Evolutionary conservation across 2,329 filamentous ascomycete species (phyloP).

Genomic region (Aspergillus sp.): DNA sequence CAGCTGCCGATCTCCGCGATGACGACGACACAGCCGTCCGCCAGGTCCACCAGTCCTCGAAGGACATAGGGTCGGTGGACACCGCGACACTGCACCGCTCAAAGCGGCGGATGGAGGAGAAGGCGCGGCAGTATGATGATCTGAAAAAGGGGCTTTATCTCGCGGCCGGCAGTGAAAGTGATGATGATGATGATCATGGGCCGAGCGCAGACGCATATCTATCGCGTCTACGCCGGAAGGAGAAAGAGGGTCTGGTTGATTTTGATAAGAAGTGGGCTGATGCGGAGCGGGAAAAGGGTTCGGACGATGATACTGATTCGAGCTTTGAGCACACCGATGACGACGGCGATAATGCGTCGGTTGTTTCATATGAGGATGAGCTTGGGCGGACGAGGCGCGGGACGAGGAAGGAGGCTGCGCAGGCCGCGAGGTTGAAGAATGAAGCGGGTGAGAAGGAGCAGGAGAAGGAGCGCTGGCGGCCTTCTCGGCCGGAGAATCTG

Average conservation of each 20-base stretch:
- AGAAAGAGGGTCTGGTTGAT: conserved; percentile 67
- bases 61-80: conserved; percentile 63
- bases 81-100: conserved; percentile 62
- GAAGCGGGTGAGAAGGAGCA: background rate
- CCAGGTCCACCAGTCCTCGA: conserved; percentile 60
- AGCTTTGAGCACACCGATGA: conserved; percentile 39
- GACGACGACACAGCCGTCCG: conserved; percentile 57
- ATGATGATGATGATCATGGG: conserved; percentile 26
- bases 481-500: conserved; percentile 63
- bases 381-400: conserved; percentile 80
- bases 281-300: conserved; percentile 46
- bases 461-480: conserved; percentile 34
- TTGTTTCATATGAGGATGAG: conserved; percentile 88
- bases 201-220: conserved; percentile 38
- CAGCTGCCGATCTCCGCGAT: conserved; percentile 55
- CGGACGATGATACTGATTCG: conserved; percentile 30
- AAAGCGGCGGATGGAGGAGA: conserved; percentile 82
- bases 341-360: conserved; percentile 54
- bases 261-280: conserved; percentile 97
- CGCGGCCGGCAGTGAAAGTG: conserved; percentile 40
- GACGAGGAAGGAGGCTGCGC: conserved; percentile 67
- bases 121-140: conserved; percentile 81
- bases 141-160: conserved; percentile 88
- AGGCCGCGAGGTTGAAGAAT: conserved; percentile 57
- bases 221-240: conserved; percentile 61